Base-by-base conservation (phyloP, 2,329 filamentous ascomycete genomes). In the Exophiala aquamarina region DNA sequence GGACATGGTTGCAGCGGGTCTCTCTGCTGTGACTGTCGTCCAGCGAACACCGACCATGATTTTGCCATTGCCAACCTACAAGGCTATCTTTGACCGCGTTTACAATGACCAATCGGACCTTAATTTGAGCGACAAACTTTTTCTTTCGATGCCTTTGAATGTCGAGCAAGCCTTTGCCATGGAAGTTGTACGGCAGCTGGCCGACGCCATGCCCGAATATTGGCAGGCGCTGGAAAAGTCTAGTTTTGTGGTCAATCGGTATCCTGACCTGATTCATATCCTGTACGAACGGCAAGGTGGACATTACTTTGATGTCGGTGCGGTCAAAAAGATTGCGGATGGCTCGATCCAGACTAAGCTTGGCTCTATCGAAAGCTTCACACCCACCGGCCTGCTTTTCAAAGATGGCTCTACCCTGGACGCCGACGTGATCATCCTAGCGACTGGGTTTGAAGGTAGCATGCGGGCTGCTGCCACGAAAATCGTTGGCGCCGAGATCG, bases 241-340 rank as follows among this genome's bases (percentile, higher is more conserved):
- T 1, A 71, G 72, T 2, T 75, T 75, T 57, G 62, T 59, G 18
- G 33, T 69, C 8, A 69, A 74, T 44, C 50, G 69, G 41, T 51
- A 63, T 60, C 55, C 56, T 47, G 57, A 70, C 60, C 50, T 66
- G n/a, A 59, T 61, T 34, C 57, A 57, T 20, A 65, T 69, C 41
- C 62, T 74, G 21, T 68, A 63, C 44, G 65, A 70, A 32, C 66
- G 70, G 2, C 64, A 67, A 26, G 72, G 72, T 4, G 70, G 72
- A 1, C 71, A 75, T 53, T 74, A 74, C 49, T 65, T 75, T 31
- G 71, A 75, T 44, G 67, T 72, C 18, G 72, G 72, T 2, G 65
- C 63, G 3, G 70, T 63, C 2, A 60, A 62, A 17, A 63, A 70
- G 35, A 73, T 75, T 33, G 58, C 67, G 10, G n/a, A n/a, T n/a